Conservation (phyloP, 768 basidiomycete genomes). For the Russula olivacea region DNA sequence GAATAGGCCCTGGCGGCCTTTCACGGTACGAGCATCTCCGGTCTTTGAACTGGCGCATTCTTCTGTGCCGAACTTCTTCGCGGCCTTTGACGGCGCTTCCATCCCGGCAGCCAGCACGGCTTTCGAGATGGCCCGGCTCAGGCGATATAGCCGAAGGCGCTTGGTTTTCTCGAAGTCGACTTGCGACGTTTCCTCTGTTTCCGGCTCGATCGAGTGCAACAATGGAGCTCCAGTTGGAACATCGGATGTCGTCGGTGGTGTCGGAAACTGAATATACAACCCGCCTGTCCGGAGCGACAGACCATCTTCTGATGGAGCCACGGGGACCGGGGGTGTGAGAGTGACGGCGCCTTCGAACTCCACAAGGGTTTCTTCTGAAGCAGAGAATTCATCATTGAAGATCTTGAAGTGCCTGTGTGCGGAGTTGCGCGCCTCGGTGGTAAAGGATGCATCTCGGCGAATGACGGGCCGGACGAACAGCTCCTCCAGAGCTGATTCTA, state of each 20-base stretch:
- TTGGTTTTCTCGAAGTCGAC: slow-evolving; percentile 16
- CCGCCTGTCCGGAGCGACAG: slow-evolving; percentile 24
- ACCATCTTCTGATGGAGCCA: slow-evolving; percentile 11
- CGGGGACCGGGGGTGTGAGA: background rate
- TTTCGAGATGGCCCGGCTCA: slow-evolving; percentile 25
- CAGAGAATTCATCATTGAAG: slow-evolving; percentile 18
- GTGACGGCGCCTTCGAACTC: slow-evolving; percentile 7
- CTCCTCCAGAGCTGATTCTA: background rate
- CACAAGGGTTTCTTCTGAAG: slow-evolving; percentile 24
- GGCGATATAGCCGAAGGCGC: slow-evolving; percentile 15
- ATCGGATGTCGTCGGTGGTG: slow-evolving; percentile 7
- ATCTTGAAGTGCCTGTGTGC: slow-evolving; percentile 22
- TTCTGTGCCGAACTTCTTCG: slow-evolving; percentile 18
- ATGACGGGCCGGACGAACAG: slow-evolving; percentile 8
- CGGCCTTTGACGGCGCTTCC: slow-evolving; percentile 17
- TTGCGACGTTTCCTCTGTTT: background rate
- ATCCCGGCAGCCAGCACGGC: slow-evolving; percentile 26
- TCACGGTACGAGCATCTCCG: background rate
- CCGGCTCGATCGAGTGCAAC: slow-evolving; percentile 1
- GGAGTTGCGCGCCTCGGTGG: slow-evolving; percentile 19
- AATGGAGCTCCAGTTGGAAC: slow-evolving; percentile 3
- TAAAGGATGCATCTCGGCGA: slow-evolving; percentile 11
- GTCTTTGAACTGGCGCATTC: background rate
- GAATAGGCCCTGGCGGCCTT: slow-evolving; percentile 20
- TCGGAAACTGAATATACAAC: slow-evolving; percentile 23